A percentile compares a stretch with the other conserved stretches of the same genome.
Evolutionary conservation across 345 rosid species (phyloP).

Genomic region (Brassica nigra): DNA sequence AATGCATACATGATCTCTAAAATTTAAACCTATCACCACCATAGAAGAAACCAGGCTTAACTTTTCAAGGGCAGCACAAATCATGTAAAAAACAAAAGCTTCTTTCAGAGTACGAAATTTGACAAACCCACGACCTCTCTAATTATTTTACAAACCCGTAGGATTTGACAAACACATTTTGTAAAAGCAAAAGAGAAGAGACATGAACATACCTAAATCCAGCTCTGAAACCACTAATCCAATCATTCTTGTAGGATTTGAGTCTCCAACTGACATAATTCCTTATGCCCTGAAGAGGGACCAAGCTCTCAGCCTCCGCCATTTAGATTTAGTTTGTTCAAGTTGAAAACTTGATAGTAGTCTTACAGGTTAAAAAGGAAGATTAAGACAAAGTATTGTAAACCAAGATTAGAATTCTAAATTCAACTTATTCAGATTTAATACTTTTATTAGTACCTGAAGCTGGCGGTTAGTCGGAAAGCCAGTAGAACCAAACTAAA

Average conservation of each 20-base stretch:
- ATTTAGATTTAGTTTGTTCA: slow-evolving; percentile 35
- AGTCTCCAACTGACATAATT: slow-evolving; percentile 74
- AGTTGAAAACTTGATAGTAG: background rate
- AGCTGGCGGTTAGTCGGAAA: background rate
- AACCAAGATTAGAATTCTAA: background rate
- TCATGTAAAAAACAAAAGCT: slow-evolving; percentile 44
- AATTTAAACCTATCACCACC: no score
- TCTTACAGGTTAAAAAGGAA: slow-evolving; percentile 11
- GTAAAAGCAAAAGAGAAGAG: background rate
- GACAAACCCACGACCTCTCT: slow-evolving; percentile 97
- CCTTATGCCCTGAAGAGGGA: slow-evolving; percentile 82
- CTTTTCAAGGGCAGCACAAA: no score
- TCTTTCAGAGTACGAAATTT: slow-evolving; percentile 97
- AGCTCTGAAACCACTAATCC: slow-evolving; percentile 78
- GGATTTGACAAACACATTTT: background rate
- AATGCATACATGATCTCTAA: slow-evolving; percentile 35
- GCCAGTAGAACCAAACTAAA: background rate
- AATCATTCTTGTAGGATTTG: slow-evolving; percentile 87
- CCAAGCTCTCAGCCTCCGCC: slow-evolving; percentile 77
- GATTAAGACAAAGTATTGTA: background rate
- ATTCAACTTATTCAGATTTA: background rate
- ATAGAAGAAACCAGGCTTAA: no score
- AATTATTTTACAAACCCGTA: slow-evolving; percentile 47
- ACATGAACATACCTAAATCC: slow-evolving; percentile 63
- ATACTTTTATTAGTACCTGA: background rate